Evolutionary conservation across 2,329 filamentous ascomycete species (phyloP), one percentile per base, ranked within the genome.

Genomic region (Xylaria sp.): DNA sequence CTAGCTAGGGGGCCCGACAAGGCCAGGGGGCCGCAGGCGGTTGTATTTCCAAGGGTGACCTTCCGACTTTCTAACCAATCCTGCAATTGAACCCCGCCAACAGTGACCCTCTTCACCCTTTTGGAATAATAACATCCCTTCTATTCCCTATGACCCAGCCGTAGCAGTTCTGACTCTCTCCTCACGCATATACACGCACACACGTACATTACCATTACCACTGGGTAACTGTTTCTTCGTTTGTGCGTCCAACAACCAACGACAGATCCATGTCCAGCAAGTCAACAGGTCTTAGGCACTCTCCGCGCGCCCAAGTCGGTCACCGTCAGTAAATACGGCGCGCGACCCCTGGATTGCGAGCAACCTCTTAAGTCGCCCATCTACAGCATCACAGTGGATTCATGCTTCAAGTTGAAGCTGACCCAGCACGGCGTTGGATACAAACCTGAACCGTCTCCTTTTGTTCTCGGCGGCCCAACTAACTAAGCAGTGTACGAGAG

Each of bases 381-480:
- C 48, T 57, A 55, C 32, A 55, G 37, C 50, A 58, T 63, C 62
- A 65, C 65, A 56, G 55, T 52, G 46, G 46, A 28, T 67, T 34
- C 46, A 58, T 68, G 59, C 41, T 59, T 34, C 28, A n/a, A 37
- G 52, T 55, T 37, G 54, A 51, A 32, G 41, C 39, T 66, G 52
- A 70, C 72, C 69, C 62, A 70, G 37, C 70, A 72, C 69, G 66
- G 70, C 73, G 71, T 76, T 72, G 74, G 71, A 73, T 75, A 66
- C 72, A 64, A 74, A 72, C 67, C 75, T 65, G 66, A 74, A 37
- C 69, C 57, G 71, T 65, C 72, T 63, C 72, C 68, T 74, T 71
- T 64, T 58, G 28, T 61, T 44, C 57, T 58, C 55, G 39, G 54
- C 65, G 46, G 52, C 64, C 62, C 63, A 61, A 65, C 46, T 58